Base-by-base conservation (phyloP, 1,284 basidiomycete genomes). In the Puccinia sorghi region DNA sequence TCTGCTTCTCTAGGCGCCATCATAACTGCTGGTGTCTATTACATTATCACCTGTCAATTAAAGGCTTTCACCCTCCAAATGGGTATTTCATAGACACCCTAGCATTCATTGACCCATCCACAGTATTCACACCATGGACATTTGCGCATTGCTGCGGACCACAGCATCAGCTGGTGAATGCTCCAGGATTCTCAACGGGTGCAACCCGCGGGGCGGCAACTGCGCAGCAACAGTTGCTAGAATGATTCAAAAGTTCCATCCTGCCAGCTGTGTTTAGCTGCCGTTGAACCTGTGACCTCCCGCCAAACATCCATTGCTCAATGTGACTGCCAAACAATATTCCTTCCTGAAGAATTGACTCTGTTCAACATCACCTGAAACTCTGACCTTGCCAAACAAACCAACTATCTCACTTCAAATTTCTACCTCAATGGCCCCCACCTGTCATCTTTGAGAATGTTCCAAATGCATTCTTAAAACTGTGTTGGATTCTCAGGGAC, bases 81-180 rank as follows among this genome's bases (percentile, higher is more conserved):
- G n/a, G n/a, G n/a, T n/a, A n/a, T n/a, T n/a, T n/a, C n/a, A n/a
- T n/a, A n/a, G n/a, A n/a, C n/a, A n/a, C n/a, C n/a, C n/a, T n/a
- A n/a, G n/a, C n/a, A n/a, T n/a, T n/a, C n/a, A n/a, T n/a, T n/a
- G n/a, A n/a, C n/a, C n/a, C n/a, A n/a, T n/a, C n/a, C n/a, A n/a
- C n/a, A n/a, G n/a, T n/a, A n/a, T n/a, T 64, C 27, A 39, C 63
- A 64, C 63, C 32, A 12, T 15, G n/a, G 43, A 17, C 63, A 64
- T 64, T 27, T 64, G 12, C 5, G 17, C 41, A 37, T 64, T 32
- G 63, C 63, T 64, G 63, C 32, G 37, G 63, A 11, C 32, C 22
- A 37, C 63, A 41, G 63, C 32, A 12, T 11, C 63, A 41, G 5
- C 37, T 64, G 63, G 39, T 37, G 15, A 41, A 8, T 64, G 32